Conservation (phyloP, 139 green algal genomes). For the Chlorella sp. region DNA sequence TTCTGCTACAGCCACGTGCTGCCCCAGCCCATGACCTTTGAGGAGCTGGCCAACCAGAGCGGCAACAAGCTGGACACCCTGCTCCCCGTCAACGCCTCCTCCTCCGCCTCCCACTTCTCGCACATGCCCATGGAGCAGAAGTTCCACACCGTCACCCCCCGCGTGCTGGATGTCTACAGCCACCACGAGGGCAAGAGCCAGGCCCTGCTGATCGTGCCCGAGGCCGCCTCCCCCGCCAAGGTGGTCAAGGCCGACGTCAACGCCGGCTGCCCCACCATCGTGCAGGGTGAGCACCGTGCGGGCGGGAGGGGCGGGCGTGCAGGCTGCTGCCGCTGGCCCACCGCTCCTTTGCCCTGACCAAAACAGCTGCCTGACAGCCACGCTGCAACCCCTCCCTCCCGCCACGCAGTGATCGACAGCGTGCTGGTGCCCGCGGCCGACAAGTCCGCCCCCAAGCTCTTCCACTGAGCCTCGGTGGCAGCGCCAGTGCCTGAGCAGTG, state of each 20-base stretch:
- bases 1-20: neutral
- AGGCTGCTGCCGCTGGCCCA: too few relatives aligned
- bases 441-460: neutral
- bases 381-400: too few relatives aligned
- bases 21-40: neutral
- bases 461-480: too few relatives aligned
- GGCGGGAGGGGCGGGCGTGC: too few relatives aligned
- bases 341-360: too few relatives aligned
- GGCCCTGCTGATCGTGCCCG: conserved; percentile 6
- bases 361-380: too few relatives aligned
- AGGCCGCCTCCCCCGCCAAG: neutral
- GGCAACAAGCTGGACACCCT: neutral
- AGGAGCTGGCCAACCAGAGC: neutral
- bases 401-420: conserved; percentile 11
- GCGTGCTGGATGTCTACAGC: neutral
- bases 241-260: conserved; percentile 16
- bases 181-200: neutral
- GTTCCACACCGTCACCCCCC: too few relatives aligned
- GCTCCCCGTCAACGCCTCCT: neutral
- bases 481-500: too few relatives aligned
- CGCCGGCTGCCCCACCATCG: conserved; percentile 28
- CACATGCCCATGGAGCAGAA: neutral
- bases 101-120: neutral
- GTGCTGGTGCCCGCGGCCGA: conserved; percentile 12
- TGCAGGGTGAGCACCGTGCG: too few relatives aligned